Percentiles rank a stretch among this genome's conserved stretches.
Conservation (phyloP, 176 grass and related monocot genomes). For the Paspalum notatum region DNA sequence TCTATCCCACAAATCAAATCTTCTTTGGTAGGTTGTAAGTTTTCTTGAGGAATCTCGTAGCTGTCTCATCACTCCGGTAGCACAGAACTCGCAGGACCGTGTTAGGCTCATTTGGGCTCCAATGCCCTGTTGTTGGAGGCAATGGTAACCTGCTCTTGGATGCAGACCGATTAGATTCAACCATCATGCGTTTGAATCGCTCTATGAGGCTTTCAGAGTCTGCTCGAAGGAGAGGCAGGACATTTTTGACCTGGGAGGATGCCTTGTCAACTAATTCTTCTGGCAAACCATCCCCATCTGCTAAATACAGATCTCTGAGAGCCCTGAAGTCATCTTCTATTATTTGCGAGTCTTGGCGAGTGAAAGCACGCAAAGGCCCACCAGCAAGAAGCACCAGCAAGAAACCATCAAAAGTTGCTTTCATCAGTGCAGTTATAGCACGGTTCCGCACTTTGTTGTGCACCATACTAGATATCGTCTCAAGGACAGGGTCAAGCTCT, state of each 20-base stretch:
- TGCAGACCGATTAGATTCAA: slow-evolving; percentile 49
- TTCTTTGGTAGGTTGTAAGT: slow-evolving; percentile 94
- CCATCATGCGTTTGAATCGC: slow-evolving; percentile 72
- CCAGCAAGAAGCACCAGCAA: slow-evolving; percentile 91
- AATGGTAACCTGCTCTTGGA: slow-evolving; percentile 63
- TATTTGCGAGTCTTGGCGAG: slow-evolving; percentile 66
- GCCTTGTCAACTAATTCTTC: slow-evolving; percentile 93
- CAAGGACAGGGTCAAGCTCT: slow-evolving; percentile 85
- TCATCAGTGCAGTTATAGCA: slow-evolving; percentile 91
- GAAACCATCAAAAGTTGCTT: slow-evolving; percentile 90
- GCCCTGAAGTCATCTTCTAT: slow-evolving; percentile 83
- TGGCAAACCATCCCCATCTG: slow-evolving; percentile 92
- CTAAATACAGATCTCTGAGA: slow-evolving; percentile 80
- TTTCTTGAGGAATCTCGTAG: slow-evolving; percentile 97
- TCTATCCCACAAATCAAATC: slow-evolving; percentile 47
- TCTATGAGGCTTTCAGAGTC: slow-evolving; percentile 82
- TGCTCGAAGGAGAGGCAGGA: slow-evolving; percentile 68
- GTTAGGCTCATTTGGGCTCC: slow-evolving; percentile 86
- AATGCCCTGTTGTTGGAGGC: slow-evolving; percentile 81
- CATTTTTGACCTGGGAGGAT: slow-evolving; percentile 86
- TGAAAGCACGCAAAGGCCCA: slow-evolving; percentile 80
- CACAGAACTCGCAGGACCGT: slow-evolving; percentile 89
- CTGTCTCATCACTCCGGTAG: slow-evolving; percentile 80
- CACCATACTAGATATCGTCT: slow-evolving; percentile 82
- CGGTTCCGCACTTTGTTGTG: slow-evolving; percentile 89